phyloP scores from a whole-genome alignment of 305 asterid species.

The Solanum chacoense region DNA sequence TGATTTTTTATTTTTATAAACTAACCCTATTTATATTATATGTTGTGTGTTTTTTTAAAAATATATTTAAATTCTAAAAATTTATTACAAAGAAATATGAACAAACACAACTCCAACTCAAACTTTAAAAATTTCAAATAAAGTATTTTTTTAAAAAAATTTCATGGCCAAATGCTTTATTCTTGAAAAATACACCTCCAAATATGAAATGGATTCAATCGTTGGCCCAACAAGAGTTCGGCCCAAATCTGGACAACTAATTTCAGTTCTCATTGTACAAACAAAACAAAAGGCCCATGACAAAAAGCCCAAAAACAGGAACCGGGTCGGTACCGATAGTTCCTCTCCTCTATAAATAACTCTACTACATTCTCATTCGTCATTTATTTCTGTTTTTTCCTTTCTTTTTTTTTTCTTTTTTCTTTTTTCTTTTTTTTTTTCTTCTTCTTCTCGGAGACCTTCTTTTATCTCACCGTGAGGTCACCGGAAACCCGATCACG shows the following conservation, averaged over 20 bases:
- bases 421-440: background rate
- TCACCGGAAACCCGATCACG: conserved; percentile 19
- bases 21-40: background rate
- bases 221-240: background rate
- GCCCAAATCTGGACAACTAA: background rate
- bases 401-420: background rate
- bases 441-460: conserved; percentile 13
- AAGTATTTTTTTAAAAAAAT: rapidly evolving
- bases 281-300: background rate
- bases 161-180: background rate
- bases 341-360: conserved; percentile 14
- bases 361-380: background rate
- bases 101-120: background rate
- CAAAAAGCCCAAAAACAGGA: background rate
- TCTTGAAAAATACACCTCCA: background rate
- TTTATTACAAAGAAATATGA: background rate
- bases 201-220: background rate
- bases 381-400: background rate
- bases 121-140: background rate
- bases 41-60: too few relatives aligned
- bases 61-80: too few relatives aligned
- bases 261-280: background rate
- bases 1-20: too few relatives aligned
- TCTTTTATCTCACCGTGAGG: conserved; percentile 6
- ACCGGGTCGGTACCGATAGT: background rate